phyloP scores from a whole-genome alignment of 441 rosid species.

The Brassica balearica region DNA sequence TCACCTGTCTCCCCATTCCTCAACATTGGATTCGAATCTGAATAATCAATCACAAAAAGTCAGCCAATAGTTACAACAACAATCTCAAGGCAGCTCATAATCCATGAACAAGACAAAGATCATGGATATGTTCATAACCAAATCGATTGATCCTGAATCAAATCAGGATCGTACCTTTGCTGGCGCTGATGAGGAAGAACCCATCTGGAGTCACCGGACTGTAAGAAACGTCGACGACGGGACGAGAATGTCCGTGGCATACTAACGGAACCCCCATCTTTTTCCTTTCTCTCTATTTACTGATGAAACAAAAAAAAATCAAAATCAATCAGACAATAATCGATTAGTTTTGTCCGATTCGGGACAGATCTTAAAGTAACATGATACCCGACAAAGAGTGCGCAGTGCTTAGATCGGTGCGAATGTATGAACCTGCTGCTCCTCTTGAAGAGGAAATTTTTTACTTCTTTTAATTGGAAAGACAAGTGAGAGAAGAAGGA shows the following conservation, averaged over 20 bases:
- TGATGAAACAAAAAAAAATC: not conserved
- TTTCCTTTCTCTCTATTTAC: constrained; percentile 48
- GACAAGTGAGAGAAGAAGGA: constrained; percentile 9
- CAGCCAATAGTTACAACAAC: constrained; percentile 11
- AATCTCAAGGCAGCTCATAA: not conserved
- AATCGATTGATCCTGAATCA: constrained; percentile 24
- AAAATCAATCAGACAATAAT: constrained; percentile 10
- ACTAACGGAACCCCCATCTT: constrained; percentile 80
- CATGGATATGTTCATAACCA: not conserved
- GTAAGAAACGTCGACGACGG: constrained; percentile 90
- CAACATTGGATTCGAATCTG: constrained; percentile 92
- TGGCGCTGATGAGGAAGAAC: constrained; percentile 92
- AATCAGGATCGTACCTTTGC: constrained; percentile 66
- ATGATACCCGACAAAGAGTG: constrained; percentile 20
- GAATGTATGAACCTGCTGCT: constrained; percentile 2
- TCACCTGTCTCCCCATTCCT: constrained; percentile 99
- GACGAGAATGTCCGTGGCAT: constrained; percentile 99
- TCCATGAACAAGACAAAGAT: constrained; percentile 12
- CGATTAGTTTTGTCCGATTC: not conserved
- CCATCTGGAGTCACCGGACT: constrained; percentile 97
- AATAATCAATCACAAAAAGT: constrained; percentile 31
- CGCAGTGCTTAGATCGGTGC: constrained; percentile 24
- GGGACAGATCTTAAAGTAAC: not conserved
- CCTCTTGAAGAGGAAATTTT: constrained; percentile 32
- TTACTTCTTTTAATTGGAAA: not conserved